phyloP scores from a whole-genome alignment of 2,329 filamentous ascomycete genomes.

The Pseudogymnoascus sp. region DNA sequence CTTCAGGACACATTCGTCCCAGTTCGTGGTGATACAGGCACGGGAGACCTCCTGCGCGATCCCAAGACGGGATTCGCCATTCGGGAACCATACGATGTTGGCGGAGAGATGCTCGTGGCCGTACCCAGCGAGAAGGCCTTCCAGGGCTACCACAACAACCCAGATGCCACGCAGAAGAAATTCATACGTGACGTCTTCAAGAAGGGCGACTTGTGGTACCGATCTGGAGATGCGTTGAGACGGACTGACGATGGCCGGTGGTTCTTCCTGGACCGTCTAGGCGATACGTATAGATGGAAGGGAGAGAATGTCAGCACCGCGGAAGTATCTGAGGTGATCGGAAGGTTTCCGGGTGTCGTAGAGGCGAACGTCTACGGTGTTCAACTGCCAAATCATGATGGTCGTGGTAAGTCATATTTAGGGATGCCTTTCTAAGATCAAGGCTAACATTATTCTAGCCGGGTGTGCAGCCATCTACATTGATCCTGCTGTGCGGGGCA shows the following conservation, averaged over 20 bases:
- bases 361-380: slow-evolving; percentile 69
- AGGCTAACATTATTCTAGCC: slow-evolving; percentile 30
- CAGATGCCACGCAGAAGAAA: slow-evolving; percentile 59
- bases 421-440: not conserved
- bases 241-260: slow-evolving; percentile 56
- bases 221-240: slow-evolving; percentile 59
- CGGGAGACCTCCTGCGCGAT: slow-evolving; percentile 59
- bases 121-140: slow-evolving; percentile 52
- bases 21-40: slow-evolving; percentile 60
- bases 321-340: slow-evolving; percentile 59
- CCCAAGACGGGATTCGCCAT: slow-evolving; percentile 60
- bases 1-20: slow-evolving; percentile 53
- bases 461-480: slow-evolving; percentile 59
- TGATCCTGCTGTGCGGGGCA: slow-evolving; percentile 37
- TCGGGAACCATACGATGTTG: slow-evolving; percentile 55
- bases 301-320: slow-evolving; percentile 60
- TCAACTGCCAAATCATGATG: slow-evolving; percentile 56
- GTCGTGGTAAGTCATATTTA: slow-evolving; percentile 32
- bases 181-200: slow-evolving; percentile 56
- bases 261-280: slow-evolving; percentile 64
- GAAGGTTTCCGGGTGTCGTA: slow-evolving; percentile 48
- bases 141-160: slow-evolving; percentile 63
- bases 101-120: slow-evolving; percentile 68
- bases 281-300: slow-evolving; percentile 72
- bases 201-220: slow-evolving; percentile 62